Conservation (phyloP, 768 basidiomycete genomes). For the Cyclocybe aegerita region DNA sequence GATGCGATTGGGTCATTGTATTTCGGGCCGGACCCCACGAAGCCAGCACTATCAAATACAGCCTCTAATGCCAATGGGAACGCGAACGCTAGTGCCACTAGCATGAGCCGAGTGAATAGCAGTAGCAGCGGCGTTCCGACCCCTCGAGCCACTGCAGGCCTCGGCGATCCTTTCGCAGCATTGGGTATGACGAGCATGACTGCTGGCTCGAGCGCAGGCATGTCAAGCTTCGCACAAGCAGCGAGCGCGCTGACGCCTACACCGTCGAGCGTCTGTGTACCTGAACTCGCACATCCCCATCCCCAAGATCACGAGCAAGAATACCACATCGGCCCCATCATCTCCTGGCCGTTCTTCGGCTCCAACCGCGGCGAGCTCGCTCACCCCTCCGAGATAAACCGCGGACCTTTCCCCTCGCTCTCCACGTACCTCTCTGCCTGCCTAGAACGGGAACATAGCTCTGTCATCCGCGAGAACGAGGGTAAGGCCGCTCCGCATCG, state of each 20-base stretch:
- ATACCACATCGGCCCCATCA: constrained; percentile 74
- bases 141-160: no score
- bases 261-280: constrained; percentile 21
- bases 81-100: no score
- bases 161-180: no score
- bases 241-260: no score
- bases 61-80: no score
- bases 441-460: no score
- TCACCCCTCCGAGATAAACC: constrained; percentile 68
- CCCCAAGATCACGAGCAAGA: constrained; percentile 23
- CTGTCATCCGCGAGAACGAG: constrained; percentile 70
- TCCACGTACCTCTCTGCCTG: constrained; percentile 65
- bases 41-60: no score
- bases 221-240: no score
- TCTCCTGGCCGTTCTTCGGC: constrained; percentile 92
- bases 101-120: no score
- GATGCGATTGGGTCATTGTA: constrained; percentile 75
- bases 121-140: no score
- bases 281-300: constrained; percentile 19
- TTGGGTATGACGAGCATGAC: no score
- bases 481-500: constrained; percentile 74
- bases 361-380: constrained; percentile 73
- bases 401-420: constrained; percentile 75
- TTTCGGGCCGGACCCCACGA: constrained; percentile 42
- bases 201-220: no score